These are phyloP conservation scores for Viola odorata DNA, from an alignment of 345 rosid genomes.

Conservation along the genomic window DNA sequence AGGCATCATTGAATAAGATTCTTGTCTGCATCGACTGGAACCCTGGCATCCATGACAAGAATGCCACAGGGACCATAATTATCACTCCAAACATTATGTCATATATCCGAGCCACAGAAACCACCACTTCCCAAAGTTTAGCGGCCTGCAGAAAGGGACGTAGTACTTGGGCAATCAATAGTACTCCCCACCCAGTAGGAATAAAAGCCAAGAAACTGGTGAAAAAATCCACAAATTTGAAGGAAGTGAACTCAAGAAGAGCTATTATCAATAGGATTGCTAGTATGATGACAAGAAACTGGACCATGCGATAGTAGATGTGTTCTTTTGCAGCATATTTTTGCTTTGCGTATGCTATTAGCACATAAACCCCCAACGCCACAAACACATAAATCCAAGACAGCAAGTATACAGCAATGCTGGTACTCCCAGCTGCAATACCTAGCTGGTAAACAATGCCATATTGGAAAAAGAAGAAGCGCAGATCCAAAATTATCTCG, in stretches of 20 bases:
- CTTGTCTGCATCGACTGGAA: constrained; percentile 91
- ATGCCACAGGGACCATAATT: constrained; percentile 77
- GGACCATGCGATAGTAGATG: constrained; percentile 78
- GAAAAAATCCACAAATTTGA: constrained; percentile 56
- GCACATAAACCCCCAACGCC: constrained; percentile 46
- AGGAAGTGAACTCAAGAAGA: constrained; percentile 57
- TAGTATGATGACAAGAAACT: constrained; percentile 64
- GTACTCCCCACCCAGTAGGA: constrained; percentile 89
- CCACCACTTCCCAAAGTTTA: constrained; percentile 60
- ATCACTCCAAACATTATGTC: constrained; percentile 75
- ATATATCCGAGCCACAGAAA: constrained; percentile 75
- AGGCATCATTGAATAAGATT: constrained; percentile 81
- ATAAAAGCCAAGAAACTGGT: constrained; percentile 81
- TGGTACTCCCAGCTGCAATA: constrained; percentile 46
- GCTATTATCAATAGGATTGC: constrained; percentile 52
- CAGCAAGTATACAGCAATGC: constrained; percentile 66
- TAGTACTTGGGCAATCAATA: constrained; percentile 73
- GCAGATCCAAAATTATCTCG: constrained; percentile 79
- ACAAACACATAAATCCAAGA: constrained; percentile 71
- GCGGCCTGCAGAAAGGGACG: constrained; percentile 57
- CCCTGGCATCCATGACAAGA: constrained; percentile 92
- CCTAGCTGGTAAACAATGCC: constrained; percentile 80
- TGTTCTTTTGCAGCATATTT: constrained; percentile 73
- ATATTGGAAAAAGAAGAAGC: constrained; percentile 88
- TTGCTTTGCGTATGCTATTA: constrained; percentile 58